phyloP scores from a whole-genome alignment of 805 yeast species.

The Saturnispora diversa region DNA sequence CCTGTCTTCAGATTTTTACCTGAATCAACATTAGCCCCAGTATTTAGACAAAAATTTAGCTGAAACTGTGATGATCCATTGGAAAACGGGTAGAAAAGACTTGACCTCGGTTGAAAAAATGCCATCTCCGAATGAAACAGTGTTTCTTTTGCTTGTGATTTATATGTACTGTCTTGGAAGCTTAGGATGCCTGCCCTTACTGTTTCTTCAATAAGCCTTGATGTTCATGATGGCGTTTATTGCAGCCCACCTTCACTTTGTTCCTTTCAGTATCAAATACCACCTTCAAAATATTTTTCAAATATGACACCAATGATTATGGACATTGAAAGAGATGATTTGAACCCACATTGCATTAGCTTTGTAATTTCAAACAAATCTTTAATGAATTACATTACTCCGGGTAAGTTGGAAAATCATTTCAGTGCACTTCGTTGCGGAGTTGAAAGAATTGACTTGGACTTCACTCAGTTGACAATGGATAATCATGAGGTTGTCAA shows the following conservation, averaged over 20 bases:
- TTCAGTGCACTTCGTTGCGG: neutral
- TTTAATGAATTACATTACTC: neutral
- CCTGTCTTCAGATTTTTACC: too few relatives aligned
- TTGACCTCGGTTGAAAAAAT: too few relatives aligned
- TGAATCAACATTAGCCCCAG: too few relatives aligned
- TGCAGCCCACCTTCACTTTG: neutral
- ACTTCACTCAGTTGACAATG: conserved; percentile 2
- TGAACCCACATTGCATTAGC: conserved; percentile 2
- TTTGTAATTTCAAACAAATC: conserved; percentile 5
- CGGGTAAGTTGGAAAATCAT: neutral
- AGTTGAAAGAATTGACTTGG: conserved; percentile 3
- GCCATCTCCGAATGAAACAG: too few relatives aligned
- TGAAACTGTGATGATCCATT: too few relatives aligned
- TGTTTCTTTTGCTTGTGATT: too few relatives aligned
- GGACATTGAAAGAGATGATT: conserved; percentile 3
- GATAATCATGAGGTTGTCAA: neutral
- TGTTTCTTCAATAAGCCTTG: neutral
- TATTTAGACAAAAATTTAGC: too few relatives aligned
- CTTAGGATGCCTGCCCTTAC: conserved; percentile 6
- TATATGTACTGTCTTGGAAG: too few relatives aligned
- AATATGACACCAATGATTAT: neutral
- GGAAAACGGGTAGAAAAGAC: too few relatives aligned
- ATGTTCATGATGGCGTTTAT: neutral
- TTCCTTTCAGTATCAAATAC: conserved; percentile 5
- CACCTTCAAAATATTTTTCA: neutral